Evolutionary conservation across 371 early-diverging fungal genomes (phyloP).

Genomic region (Rozella allomycis): DNA sequence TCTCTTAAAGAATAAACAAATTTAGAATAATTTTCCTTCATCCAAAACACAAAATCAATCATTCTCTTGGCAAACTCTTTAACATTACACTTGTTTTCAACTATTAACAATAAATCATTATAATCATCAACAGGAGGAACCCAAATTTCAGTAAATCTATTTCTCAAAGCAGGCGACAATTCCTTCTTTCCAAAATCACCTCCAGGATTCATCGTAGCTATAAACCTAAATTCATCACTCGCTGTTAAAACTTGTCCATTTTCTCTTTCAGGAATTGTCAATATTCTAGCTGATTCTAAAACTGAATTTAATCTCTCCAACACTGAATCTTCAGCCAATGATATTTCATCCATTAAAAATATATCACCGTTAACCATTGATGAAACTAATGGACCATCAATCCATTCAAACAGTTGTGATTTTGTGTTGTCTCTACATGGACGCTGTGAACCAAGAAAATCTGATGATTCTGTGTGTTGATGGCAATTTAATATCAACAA

Average conservation of each 20-base stretch:
- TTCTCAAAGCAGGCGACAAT: slow-evolving; percentile 94
- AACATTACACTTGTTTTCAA: slow-evolving; percentile 31
- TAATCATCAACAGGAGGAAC: slow-evolving; percentile 61
- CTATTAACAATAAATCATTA: slow-evolving; percentile 50
- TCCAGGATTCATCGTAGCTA: slow-evolving; percentile 99
- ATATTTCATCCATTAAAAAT: slow-evolving; percentile 98
- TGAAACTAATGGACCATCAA: slow-evolving; percentile 82
- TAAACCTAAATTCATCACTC: slow-evolving; percentile 57
- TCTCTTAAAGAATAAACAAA: slow-evolving; percentile 58
- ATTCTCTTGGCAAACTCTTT: slow-evolving; percentile 10
- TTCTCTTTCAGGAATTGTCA: slow-evolving; percentile 87
- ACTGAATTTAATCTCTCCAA: slow-evolving; percentile 96
- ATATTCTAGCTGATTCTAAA: slow-evolving; percentile 68
- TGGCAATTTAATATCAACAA: slow-evolving; percentile 90
- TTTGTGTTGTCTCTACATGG: slow-evolving; percentile 50
- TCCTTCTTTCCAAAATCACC: slow-evolving; percentile 99
- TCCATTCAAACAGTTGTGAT: slow-evolving; percentile 61
- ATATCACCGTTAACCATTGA: slow-evolving; percentile 81
- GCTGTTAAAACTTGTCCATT: slow-evolving; percentile 40
- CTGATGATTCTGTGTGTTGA: slow-evolving; percentile 89
- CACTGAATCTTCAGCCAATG: slow-evolving; percentile 96
- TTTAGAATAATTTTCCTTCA: slow-evolving; percentile 2
- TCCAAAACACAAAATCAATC: slow-evolving; percentile 33
- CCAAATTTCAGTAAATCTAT: slow-evolving; percentile 98
- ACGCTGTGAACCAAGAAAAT: slow-evolving; percentile 93